Percentiles rank a stretch among this genome's conserved stretches.
Conservation (phyloP, 345 rosid genomes). For the Citropsis articulata region DNA sequence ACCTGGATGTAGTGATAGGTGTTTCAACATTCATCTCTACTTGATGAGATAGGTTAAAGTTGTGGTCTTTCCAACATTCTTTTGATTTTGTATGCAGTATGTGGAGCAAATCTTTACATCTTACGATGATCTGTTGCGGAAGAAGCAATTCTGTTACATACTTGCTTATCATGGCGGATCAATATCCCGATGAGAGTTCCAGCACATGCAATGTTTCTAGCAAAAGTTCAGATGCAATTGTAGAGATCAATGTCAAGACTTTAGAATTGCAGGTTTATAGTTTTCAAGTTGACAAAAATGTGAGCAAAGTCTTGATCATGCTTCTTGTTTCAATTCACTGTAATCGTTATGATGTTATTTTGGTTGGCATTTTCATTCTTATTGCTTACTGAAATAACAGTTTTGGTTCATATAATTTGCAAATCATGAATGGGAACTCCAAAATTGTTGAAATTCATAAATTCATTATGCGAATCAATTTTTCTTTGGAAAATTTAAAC, state of each 20-base stretch:
- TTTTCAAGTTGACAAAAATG: conserved; percentile 70
- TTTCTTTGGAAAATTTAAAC: not conserved
- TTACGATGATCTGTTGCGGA: too few relatives aligned
- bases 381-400: not conserved
- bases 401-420: not conserved
- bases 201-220: conserved; percentile 43
- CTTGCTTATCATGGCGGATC: conserved; percentile 64
- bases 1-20: too few relatives aligned
- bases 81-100: too few relatives aligned
- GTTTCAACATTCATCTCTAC: too few relatives aligned
- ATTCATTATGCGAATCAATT: not conserved
- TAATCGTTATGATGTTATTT: not conserved
- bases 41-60: too few relatives aligned
- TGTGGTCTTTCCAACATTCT: too few relatives aligned
- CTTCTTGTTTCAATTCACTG: not conserved
- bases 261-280: conserved; percentile 67
- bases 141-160: too few relatives aligned
- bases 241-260: conserved; percentile 86
- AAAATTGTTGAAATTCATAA: not conserved
- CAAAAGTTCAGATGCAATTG: conserved; percentile 47
- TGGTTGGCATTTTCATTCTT: not conserved
- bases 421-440: not conserved
- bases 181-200: conserved; percentile 44
- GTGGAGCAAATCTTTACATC: too few relatives aligned
- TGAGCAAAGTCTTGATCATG: conserved; percentile 32